Base-by-base conservation (phyloP, 2,329 filamentous ascomycete genomes). In the Incumbomyces lentus region DNA sequence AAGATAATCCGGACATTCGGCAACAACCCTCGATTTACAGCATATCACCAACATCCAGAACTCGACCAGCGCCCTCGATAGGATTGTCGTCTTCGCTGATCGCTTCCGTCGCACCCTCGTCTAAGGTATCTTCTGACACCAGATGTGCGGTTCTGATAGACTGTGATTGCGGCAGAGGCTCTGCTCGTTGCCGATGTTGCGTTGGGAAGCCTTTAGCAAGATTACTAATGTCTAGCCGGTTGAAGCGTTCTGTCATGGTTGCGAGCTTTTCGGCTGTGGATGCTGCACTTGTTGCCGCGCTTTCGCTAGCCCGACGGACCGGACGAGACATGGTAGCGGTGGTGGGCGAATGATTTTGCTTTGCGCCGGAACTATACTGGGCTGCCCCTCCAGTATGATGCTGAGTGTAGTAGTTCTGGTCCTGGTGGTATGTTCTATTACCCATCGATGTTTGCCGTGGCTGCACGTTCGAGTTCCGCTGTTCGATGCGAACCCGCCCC, bases 401-500 rank as follows among this genome's bases (percentile, higher is more conserved):
- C 14, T n/a, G 14, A n/a, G n/a, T 17, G 30, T 44, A 36, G 14
- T 34, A 44, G 11, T 36, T 22, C 14, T 34, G 30, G 16, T 30
- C 40, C 8, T 16, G 30, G 2, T 44, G 40, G 19, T 40, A 40
- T 2, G 17, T 40, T n/a, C 38, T 2, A 10, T 43, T 6, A 13
- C 30, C 30, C n/a, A 11, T 17, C 22, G 26, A 6, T 34, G n/a
- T 18, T 31, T 38, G 34, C 18, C 19, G 22, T 16, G n/a, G 18
- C 19, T 22, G 29, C 33, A 11, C 18, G 14, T 44, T 31, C 31
- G 14, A 26, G 31, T 36, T 29, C 26, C 34, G 34, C 12, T 46
- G 34, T 39, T 46, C 33, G 6, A 48, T 19, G 14, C 37, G 22
- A 26, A 53, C 52, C 49, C 68, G 69, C 22, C 68, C 68, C 5